phyloP scores from a whole-genome alignment of 768 basidiomycete species.

The Lentinula raphanica region DNA sequence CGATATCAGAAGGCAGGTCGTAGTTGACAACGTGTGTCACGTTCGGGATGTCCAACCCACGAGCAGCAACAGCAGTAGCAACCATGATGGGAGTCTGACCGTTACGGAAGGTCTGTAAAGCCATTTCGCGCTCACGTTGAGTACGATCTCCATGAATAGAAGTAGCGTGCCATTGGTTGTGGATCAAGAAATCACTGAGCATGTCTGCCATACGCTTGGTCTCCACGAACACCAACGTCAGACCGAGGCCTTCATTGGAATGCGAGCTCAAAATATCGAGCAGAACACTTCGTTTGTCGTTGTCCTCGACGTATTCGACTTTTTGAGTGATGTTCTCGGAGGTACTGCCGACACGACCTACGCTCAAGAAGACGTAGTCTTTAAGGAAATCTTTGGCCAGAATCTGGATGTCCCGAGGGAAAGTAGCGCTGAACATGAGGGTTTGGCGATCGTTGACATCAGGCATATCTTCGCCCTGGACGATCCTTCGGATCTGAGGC shows the following conservation, averaged over 20 bases:
- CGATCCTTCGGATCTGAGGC: conserved; percentile 96
- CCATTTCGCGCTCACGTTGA: conserved; percentile 95
- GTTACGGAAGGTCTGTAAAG: conserved; percentile 90
- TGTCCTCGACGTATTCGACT: conserved; percentile 96
- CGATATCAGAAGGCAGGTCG: conserved; percentile 95
- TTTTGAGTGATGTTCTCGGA: conserved; percentile 99
- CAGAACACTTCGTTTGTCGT: conserved; percentile 93
- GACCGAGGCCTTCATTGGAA: conserved; percentile 47
- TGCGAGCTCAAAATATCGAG: conserved; percentile 90
- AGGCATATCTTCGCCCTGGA: conserved; percentile 99
- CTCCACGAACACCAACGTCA: conserved; percentile 97
- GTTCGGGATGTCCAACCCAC: conserved; percentile 98
- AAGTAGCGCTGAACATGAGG: conserved; percentile 99
- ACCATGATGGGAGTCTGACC: conserved; percentile 96
- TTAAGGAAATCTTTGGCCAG: conserved; percentile 94
- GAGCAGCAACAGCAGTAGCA: conserved; percentile 97
- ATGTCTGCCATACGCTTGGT: conserved; percentile 99
- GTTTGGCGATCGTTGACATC: conserved; percentile 87
- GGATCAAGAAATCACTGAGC: conserved; percentile 92
- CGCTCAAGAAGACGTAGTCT: conserved; percentile 98
- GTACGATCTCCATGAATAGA: conserved; percentile 98
- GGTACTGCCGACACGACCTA: conserved; percentile 96
- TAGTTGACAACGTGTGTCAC: conserved; percentile 99
- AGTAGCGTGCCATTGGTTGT: conserved; percentile 79
- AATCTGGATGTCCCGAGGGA: conserved; percentile 98